Evolutionary conservation across 2,329 filamentous ascomycete species (phyloP).

Genomic region (Colletotrichum melonis): DNA sequence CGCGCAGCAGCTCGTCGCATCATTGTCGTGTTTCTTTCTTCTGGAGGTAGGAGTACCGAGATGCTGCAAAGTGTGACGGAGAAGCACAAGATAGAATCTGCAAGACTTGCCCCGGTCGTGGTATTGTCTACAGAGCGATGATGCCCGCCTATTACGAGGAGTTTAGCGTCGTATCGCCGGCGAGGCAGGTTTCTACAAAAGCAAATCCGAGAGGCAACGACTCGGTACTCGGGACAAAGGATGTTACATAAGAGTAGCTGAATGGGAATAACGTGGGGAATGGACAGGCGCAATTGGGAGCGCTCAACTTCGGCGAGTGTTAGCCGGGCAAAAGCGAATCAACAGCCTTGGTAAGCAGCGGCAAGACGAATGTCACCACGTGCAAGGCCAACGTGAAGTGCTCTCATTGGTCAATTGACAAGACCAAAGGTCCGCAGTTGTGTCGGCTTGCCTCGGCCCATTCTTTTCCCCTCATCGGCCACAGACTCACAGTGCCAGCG

Average conservation of each 20-base stretch:
- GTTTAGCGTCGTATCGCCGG: slow-evolving; percentile 8
- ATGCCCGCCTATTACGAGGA: neutral
- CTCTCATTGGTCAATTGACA: slow-evolving; percentile 34
- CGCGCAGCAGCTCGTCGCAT: slow-evolving; percentile 48
- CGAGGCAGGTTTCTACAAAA: neutral
- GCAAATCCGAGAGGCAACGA: slow-evolving; percentile 13
- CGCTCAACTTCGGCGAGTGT: neutral
- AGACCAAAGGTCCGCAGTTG: slow-evolving; percentile 15
- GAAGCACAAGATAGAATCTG: neutral
- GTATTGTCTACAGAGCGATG: neutral
- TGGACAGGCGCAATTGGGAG: neutral
- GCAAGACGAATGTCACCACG: neutral
- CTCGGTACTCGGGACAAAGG: slow-evolving; percentile 2
- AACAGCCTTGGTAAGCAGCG: slow-evolving; percentile 31
- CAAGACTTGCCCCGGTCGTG: neutral
- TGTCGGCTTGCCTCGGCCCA: slow-evolving; percentile 37
- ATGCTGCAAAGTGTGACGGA: neutral
- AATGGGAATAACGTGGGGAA: slow-evolving; percentile 21
- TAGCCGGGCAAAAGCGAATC: slow-evolving; percentile 15
- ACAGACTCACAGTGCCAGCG: slow-evolving; percentile 1
- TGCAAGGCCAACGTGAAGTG: neutral
- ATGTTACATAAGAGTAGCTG: slow-evolving; percentile 10
- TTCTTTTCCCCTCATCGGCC: slow-evolving; percentile 24
- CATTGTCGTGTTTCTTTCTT: slow-evolving; percentile 38
- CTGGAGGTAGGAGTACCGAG: neutral